Conservation (phyloP, 306 rosid genomes). For the Prunus kanzakura region DNA sequence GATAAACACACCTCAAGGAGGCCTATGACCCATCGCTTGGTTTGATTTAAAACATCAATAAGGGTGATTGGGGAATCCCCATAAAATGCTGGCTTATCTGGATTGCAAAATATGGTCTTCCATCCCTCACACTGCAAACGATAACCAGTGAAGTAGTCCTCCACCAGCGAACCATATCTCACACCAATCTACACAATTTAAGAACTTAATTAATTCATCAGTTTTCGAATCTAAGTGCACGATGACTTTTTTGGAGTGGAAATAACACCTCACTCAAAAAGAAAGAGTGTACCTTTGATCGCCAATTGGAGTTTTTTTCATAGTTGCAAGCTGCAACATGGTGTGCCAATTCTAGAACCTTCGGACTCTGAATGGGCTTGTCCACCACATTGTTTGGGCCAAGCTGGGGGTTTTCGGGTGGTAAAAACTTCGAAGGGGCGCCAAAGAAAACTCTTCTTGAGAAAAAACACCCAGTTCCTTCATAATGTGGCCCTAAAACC, state of each 20-base stretch:
- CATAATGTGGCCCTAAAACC: slow-evolving; percentile 20
- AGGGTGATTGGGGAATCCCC: slow-evolving; percentile 42
- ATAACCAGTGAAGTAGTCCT: slow-evolving; percentile 31
- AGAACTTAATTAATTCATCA: not conserved
- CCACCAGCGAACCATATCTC: slow-evolving; percentile 41
- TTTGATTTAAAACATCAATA: slow-evolving; percentile 28
- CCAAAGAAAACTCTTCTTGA: slow-evolving; percentile 33
- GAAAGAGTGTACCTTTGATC: slow-evolving; percentile 26
- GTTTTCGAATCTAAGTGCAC: not conserved
- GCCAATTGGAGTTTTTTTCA: slow-evolving; percentile 37
- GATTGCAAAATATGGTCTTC: slow-evolving; percentile 35
- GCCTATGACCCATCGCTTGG: slow-evolving; percentile 38
- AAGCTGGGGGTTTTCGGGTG: slow-evolving; percentile 19
- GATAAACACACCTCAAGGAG: slow-evolving; percentile 25
- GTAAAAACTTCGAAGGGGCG: slow-evolving; percentile 18
- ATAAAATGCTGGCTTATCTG: slow-evolving; percentile 30
- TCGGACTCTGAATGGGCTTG: slow-evolving; percentile 15
- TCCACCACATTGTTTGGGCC: slow-evolving; percentile 18
- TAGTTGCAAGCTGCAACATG: slow-evolving; percentile 30
- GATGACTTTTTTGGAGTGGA: not conserved
- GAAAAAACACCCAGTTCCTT: slow-evolving; percentile 40
- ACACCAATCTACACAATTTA: slow-evolving; percentile 27
- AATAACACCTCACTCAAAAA: not conserved
- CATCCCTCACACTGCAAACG: slow-evolving; percentile 35
- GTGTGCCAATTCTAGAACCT: slow-evolving; percentile 24